Base-by-base conservation (phyloP, 2,329 filamentous ascomycete species). In the Aspergillus caelatus region DNA sequence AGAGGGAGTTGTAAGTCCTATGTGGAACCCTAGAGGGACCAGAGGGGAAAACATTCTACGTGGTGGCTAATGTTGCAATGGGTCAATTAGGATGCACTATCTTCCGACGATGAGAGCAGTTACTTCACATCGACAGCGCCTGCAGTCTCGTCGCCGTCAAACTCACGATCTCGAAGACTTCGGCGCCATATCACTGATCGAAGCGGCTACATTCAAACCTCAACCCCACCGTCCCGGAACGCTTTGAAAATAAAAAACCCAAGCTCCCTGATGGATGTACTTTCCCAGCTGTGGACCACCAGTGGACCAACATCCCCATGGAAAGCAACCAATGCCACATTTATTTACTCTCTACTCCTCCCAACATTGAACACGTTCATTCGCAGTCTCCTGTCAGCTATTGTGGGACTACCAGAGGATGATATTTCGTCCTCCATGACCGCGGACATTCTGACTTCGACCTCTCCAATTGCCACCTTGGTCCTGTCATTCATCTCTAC, bases 321-420 rank as follows among this genome's bases (percentile, higher is more conserved):
- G 94, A 97, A 97, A 77, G 86, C 90, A 10, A 92, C 93, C 43
- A 98, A 98, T 75, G 88, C 91, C 16, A 96, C 93, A 1, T 99
- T 98, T 73, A 84, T 98, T 57, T 97, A 98, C 79, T 91, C 89
- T 0, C 87, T 97, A 54, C 84, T 98, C 21, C 87, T 94, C 66
- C 93, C 93, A 12, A 90, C 96, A 9, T 82, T 97, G 34, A 95
- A 98, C 76, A 94, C 92, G 70, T 99, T 96, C 89, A 91, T 94
- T 11, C 88, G 93, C 71, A 95, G 93, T 72, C 85, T 97, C 58
- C 84, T 98, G n/a, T 93, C 93, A 52, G 94, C 95, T 1, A 84
- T 98, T 7, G 86, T 98, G 70, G 96, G 96, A 66, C 86, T 98
- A 16, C 94, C 94, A 1, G 94, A 98, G 36, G 91, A 91, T 10